Conservation (phyloP, 2,329 filamentous ascomycete species). For the Apiospora kogelbergensis region DNA sequence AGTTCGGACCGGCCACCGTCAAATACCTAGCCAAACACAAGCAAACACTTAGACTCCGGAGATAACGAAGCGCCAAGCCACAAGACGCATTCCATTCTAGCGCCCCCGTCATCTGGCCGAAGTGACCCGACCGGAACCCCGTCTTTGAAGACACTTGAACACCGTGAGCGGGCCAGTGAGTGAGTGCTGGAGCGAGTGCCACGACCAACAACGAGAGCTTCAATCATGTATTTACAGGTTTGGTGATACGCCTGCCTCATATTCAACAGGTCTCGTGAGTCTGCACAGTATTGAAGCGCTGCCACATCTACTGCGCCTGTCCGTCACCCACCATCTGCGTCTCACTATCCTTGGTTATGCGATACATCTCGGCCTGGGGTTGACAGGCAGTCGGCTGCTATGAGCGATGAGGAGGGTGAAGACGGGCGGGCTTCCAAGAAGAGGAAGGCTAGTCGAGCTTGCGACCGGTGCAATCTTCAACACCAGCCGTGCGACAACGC, state of each 20-base stretch:
- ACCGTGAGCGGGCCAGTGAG: background rate
- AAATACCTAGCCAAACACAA: background rate
- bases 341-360: constrained; percentile 8
- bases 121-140: background rate
- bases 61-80: background rate
- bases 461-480: constrained; percentile 11
- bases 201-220: background rate
- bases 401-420: constrained; percentile 35
- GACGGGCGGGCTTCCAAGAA: constrained; percentile 19
- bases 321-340: background rate
- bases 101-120: background rate
- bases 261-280: background rate
- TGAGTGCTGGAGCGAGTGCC: background rate
- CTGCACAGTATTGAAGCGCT: background rate
- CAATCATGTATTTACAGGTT: background rate
- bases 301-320: background rate
- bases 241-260: background rate
- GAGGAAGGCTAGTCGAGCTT: constrained; percentile 10
- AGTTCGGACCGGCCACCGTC: background rate
- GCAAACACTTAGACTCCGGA: background rate
- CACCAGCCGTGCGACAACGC: constrained; percentile 43
- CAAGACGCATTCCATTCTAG: background rate
- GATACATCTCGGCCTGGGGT: constrained; percentile 1
- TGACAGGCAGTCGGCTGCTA: constrained; percentile 10
- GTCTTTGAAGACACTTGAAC: background rate